Evolutionary conservation across 345 rosid species (phyloP).

Genomic region (Aethionema arabicum): DNA sequence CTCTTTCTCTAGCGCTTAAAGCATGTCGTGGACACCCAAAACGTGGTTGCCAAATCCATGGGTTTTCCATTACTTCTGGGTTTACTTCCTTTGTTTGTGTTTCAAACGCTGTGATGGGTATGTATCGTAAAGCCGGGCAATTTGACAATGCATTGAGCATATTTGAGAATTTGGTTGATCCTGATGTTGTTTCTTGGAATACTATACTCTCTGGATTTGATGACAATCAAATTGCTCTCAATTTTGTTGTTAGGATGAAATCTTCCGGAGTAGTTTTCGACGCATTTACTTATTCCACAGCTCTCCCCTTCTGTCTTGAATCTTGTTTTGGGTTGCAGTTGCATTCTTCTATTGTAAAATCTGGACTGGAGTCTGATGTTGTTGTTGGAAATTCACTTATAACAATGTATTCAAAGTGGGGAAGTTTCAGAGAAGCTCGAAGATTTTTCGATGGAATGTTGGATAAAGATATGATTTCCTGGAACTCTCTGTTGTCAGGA

Average conservation of each 20-base stretch:
- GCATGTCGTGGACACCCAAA: conserved; percentile 54
- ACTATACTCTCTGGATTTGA: conserved; percentile 78
- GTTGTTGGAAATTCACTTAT: conserved; percentile 79
- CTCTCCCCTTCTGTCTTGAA: conserved; percentile 59
- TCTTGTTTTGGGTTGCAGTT: conserved; percentile 66
- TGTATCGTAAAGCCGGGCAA: conserved; percentile 61
- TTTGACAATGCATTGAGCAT: conserved; percentile 52
- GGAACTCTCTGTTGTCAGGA: conserved; percentile 88
- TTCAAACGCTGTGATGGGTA: conserved; percentile 66
- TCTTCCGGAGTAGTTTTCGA: conserved; percentile 52
- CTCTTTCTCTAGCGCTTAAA: conserved; percentile 64
- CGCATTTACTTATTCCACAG: conserved; percentile 55
- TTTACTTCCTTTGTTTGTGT: conserved; percentile 52
- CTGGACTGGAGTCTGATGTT: conserved; percentile 56
- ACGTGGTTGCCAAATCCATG: conserved; percentile 68
- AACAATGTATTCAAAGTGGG: conserved; percentile 66
- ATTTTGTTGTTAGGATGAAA: conserved; percentile 58
- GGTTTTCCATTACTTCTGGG: conserved; percentile 62
- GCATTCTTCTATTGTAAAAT: conserved; percentile 53
- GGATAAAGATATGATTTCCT: conserved; percentile 65
- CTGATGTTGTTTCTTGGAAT: conserved; percentile 89
- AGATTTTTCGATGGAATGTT: conserved; percentile 68
- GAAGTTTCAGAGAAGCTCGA: conserved; percentile 50
- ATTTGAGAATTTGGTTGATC: conserved; percentile 58
- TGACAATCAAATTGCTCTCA: conserved; percentile 48